A percentile compares a stretch with the other conserved stretches of the same genome.
Evolutionary conservation across 2,329 filamentous ascomycete species (phyloP).

Genomic region (Fusarium sp.): DNA sequence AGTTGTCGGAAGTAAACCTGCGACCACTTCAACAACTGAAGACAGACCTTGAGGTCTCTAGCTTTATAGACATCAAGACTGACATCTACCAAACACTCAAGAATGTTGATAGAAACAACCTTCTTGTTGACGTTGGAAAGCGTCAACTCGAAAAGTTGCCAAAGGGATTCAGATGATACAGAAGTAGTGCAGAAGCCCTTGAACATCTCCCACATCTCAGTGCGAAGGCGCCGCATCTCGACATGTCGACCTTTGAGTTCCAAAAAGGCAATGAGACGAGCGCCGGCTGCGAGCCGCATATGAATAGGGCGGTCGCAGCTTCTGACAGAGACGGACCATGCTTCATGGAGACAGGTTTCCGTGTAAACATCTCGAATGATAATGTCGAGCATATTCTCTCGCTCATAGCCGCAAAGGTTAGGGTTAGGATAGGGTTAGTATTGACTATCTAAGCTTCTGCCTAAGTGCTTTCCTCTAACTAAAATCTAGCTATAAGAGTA

Average conservation of each 20-base stretch:
- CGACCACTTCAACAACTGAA: background rate
- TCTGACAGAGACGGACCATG: constrained; percentile 4
- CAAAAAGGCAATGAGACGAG: background rate
- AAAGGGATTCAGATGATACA: background rate
- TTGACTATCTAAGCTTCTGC: too few species aligned
- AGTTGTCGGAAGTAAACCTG: constrained; percentile 6
- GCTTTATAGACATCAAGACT: background rate
- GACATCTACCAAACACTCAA: constrained; percentile 2
- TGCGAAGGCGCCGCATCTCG: background rate
- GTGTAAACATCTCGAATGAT: constrained; percentile 11
- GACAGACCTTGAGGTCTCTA: background rate
- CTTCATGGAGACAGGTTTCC: background rate
- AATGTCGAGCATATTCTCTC: constrained; percentile 10
- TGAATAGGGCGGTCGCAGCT: background rate
- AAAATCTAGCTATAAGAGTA: too few species aligned
- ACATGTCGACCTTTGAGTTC: background rate
- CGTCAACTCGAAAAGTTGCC: constrained; percentile 2
- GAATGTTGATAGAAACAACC: background rate
- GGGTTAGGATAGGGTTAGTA: too few species aligned
- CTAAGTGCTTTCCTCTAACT: too few species aligned
- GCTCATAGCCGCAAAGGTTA: constrained; percentile 6
- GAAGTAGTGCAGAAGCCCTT: constrained; percentile 3
- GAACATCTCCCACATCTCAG: constrained; percentile 13
- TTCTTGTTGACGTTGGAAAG: constrained; percentile 12
- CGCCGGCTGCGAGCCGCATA: constrained; percentile 2